Base-by-base conservation (phyloP, 306 rosid genomes). In the Citrullus mucosospermus region DNA sequence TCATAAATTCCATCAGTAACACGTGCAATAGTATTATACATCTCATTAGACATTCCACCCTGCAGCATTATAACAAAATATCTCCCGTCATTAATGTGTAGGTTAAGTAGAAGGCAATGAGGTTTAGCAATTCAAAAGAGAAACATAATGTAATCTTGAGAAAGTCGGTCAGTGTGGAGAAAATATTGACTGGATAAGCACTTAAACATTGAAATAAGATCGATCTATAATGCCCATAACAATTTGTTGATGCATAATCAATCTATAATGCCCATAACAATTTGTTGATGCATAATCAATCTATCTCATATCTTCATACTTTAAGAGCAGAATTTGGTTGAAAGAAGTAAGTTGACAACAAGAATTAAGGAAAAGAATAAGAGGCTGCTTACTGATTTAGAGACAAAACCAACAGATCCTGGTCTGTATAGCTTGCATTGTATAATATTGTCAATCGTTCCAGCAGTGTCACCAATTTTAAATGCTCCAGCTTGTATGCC, bases 41-140 rank as follows among this genome's bases (percentile, higher is more conserved):
- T 78, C 85, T 96, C 99, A 77, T 93, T 96, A 80, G 99, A 96
- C 99, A 96, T 96, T 68, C 99, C 99, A 84, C 99, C 99, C 99
- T 96, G 90, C 79, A 58, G 85, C 80, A 38, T 61, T 41, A 85
- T 25, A 85, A 78, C 43, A 14, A 38, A 51, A 75, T 53, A 39
- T 67, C 53, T 18, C 12, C 51, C 30, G 13, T 39, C 51, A 43
- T 66, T 38, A 7, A 3, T 66, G 50, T 17, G 41, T 13, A 44
- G 76, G 9, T 68, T 7, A 41, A 70, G 39, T 43, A 51, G 55
- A 53, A 32, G 8, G 41, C 59, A 50, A 50, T 6, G 18, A n/a
- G 62, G 22, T 53, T 28, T 53, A 46, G 18, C 78, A 8, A 50
- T 9, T 34, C n/a, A 59, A 17, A 51, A 12, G 58, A n/a, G 53